phyloP scores from a whole-genome alignment of 2,329 filamentous ascomycete genomes.

The Plectosphaerella cucumerina region DNA sequence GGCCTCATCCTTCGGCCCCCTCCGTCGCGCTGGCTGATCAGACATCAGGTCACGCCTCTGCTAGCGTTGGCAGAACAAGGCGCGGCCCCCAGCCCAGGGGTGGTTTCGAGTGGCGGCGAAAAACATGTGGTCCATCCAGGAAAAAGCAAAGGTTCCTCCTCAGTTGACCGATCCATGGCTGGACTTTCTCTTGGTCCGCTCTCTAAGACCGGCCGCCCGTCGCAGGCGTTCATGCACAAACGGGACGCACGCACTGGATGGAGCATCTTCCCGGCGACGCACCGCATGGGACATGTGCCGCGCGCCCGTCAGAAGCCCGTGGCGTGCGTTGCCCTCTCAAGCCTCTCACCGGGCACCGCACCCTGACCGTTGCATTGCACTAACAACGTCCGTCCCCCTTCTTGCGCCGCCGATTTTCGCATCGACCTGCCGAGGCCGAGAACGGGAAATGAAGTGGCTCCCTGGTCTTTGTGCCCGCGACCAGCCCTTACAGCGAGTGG shows the following conservation, averaged over 20 bases:
- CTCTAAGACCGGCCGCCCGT: not conserved
- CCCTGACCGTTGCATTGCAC: not conserved
- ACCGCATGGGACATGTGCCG: not conserved
- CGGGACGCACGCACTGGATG: not conserved
- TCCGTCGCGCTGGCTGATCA: too few relatives aligned
- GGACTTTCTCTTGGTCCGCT: not conserved
- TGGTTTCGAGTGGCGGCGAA: too few relatives aligned
- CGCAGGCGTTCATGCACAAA: slow-evolving; percentile 1
- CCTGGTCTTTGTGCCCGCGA: too few relatives aligned
- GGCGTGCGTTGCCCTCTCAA: not conserved
- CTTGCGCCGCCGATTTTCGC: not conserved
- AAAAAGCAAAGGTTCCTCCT: too few relatives aligned
- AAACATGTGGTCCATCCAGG: too few relatives aligned
- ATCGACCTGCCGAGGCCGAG: not conserved
- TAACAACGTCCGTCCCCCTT: not conserved
- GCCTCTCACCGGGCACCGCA: too few relatives aligned
- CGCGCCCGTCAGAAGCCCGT: not conserved
- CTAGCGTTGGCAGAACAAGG: not conserved
- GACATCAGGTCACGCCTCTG: not conserved
- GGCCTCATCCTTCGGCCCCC: too few relatives aligned
- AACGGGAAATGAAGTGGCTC: too few relatives aligned
- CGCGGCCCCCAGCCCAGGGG: too few relatives aligned
- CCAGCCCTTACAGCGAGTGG: too few relatives aligned
- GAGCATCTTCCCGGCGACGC: not conserved
- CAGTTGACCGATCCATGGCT: too few relatives aligned